Base-by-base conservation (phyloP, 768 basidiomycete genomes). In the Chiua virens region DNA sequence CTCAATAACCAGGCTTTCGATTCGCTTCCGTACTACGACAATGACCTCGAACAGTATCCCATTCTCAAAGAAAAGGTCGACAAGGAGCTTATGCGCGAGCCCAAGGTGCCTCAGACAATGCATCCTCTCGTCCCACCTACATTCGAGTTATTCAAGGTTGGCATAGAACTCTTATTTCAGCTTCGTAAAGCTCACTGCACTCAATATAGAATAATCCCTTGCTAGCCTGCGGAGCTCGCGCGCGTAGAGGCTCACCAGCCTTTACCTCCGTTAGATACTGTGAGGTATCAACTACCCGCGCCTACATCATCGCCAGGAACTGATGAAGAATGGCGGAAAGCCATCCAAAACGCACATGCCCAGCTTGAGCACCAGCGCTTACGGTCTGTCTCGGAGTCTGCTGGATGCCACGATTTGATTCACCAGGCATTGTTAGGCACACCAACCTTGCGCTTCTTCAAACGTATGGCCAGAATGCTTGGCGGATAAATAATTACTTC, bases 1-100 rank as follows among this genome's bases (percentile, higher is more conserved):
- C 47, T 38, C 23, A 41, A 49, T 55, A 36, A 58, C 34, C 53
- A 45, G 35, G 56, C 57, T 75, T 82, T 92, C 59, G 93, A 97
- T 70, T 89, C 92, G 22, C 77, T 97, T 56, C 94, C 94, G 17
- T 98, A 97, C 73, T 93, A 91, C 63, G 94, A 98, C 74, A 90
- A 93, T 66, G 92, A 97, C 66, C 78, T 95, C 45, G 88, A 92
- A 53, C 80, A 80, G 49, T 81, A 79, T 53, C 89, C 91, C 1
- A 61, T 77, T 35, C 74, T 93, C 35, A 83, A 79, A 65, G 80
- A 84, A 64, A 86, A 85, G 65, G 91, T 92, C 15, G 87, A 89
- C 49, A 75, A 75, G 56, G 91, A 92, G 65, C 70, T 93, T 36
- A 84, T 84, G 23, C 78, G 80, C n/a, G 85, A 91, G 64, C 77